phyloP scores from a whole-genome alignment of 2,329 filamentous ascomycete genomes.

The Penicillium sp. region DNA sequence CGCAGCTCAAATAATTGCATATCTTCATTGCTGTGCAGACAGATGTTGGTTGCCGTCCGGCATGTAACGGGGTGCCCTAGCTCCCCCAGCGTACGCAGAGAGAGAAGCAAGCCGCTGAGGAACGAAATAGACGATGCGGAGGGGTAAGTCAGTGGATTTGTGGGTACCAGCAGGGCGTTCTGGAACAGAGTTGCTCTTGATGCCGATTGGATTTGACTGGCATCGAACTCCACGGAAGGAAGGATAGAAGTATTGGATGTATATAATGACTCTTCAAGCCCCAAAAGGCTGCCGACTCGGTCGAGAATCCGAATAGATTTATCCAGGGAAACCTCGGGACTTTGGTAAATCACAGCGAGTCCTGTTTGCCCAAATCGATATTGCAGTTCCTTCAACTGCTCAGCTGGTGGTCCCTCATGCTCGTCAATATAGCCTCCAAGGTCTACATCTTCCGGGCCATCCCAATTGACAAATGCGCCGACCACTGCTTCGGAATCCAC shows the following conservation, averaged over 20 bases:
- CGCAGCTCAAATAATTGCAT: constrained; percentile 60
- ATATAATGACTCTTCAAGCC: constrained; percentile 53
- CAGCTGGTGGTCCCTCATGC: constrained; percentile 47
- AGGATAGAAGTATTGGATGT: constrained; percentile 28
- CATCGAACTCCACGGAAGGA: constrained; percentile 36
- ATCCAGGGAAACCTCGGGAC: constrained; percentile 53
- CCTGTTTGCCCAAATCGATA: constrained; percentile 62
- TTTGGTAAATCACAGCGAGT: constrained; percentile 63
- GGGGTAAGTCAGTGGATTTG: constrained; percentile 50
- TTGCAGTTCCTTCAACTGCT: constrained; percentile 49
- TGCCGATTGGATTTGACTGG: constrained; percentile 40
- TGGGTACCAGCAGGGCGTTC: constrained; percentile 43
- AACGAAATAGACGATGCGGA: constrained; percentile 46
- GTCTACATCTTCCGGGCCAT: constrained; percentile 64
- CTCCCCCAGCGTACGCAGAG: constrained; percentile 44
- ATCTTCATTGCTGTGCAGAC: constrained; percentile 57
- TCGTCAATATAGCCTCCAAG: constrained; percentile 58
- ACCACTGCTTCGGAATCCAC: constrained; percentile 56
- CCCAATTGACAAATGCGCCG: constrained; percentile 60
- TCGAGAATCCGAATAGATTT: constrained; percentile 55
- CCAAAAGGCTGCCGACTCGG: constrained; percentile 56
- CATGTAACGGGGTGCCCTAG: constrained; percentile 45
- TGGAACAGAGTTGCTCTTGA: constrained; percentile 48
- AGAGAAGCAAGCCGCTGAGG: constrained; percentile 47
- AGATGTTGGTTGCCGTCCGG: constrained; percentile 52